phyloP scores from a whole-genome alignment of 2,329 filamentous ascomycete genomes.

The Clonostachys sp. region DNA sequence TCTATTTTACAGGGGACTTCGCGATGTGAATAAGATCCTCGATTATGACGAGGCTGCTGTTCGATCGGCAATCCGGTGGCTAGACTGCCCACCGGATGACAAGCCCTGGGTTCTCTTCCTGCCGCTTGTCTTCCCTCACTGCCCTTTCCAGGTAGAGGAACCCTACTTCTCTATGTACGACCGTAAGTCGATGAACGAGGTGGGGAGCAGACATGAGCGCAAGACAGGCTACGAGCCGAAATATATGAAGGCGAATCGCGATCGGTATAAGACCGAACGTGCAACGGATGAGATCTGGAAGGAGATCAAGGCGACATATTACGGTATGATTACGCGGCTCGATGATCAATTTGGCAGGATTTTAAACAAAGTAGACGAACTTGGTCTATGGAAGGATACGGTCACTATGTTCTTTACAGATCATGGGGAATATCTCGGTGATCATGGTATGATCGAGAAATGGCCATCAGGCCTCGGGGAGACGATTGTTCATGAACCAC shows the following conservation, averaged over 20 bases:
- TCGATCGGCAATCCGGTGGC: constrained; percentile 32
- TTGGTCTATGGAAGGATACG: constrained; percentile 27
- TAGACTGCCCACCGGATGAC: constrained; percentile 31
- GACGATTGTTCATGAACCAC: constrained; percentile 32
- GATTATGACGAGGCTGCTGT: constrained; percentile 41
- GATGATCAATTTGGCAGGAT: constrained; percentile 40
- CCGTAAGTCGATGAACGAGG: constrained; percentile 15
- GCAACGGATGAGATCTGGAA: constrained; percentile 34
- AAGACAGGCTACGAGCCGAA: constrained; percentile 35
- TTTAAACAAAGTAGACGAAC: constrained; percentile 22
- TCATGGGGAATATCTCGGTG: constrained; percentile 40
- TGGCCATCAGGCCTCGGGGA: constrained; percentile 39
- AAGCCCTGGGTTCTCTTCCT: constrained; percentile 36
- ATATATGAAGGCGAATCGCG: constrained; percentile 32
- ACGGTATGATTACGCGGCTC: constrained; percentile 38
- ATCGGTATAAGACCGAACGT: constrained; percentile 27
- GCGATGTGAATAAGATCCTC: constrained; percentile 25
- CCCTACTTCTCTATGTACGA: constrained; percentile 42
- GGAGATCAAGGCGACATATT: constrained; percentile 38
- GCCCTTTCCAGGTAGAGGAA: constrained; percentile 41
- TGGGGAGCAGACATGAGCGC: constrained; percentile 3
- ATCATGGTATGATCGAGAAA: constrained; percentile 42
- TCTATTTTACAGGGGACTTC: constrained; percentile 33
- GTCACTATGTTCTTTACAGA: constrained; percentile 39
- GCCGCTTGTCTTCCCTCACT: constrained; percentile 37